phyloP scores from a whole-genome alignment of 768 basidiomycete genomes.

The Hydnomerulius pinastri region DNA sequence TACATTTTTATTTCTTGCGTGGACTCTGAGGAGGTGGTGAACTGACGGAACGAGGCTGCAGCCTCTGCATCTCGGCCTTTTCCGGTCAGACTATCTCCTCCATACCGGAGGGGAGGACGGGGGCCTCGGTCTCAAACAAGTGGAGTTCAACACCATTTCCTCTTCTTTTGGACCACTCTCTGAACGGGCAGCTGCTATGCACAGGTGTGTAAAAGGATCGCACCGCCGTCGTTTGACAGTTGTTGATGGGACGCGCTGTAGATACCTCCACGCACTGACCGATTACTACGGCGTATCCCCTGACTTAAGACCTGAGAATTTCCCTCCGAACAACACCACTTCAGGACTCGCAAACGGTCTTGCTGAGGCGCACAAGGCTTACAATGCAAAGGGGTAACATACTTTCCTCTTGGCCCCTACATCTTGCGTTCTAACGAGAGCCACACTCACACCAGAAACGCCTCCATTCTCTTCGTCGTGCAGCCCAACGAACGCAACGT shows the following conservation, averaged over 20 bases:
- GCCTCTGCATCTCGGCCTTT: conserved; percentile 86
- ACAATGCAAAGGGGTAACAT: conserved; percentile 54
- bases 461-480: conserved; percentile 82
- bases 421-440: not conserved
- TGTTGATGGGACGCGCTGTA: conserved; percentile 26
- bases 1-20: conserved; percentile 20
- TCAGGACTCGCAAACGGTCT: conserved; percentile 73
- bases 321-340: conserved; percentile 75
- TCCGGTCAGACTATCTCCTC: conserved; percentile 92
- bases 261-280: conserved; percentile 68
- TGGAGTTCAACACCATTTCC: conserved; percentile 98
- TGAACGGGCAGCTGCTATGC: conserved; percentile 65
- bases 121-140: conserved; percentile 72
- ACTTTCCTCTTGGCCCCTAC: not conserved
- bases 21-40: not conserved
- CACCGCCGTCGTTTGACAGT: not conserved
- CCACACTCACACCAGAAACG: conserved; percentile 29
- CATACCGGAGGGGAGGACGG: conserved; percentile 49
- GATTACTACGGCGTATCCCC: conserved; percentile 66
- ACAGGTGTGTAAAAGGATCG: conserved; percentile 52
- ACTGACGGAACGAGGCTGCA: conserved; percentile 31
- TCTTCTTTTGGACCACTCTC: conserved; percentile 86
- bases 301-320: conserved; percentile 50
- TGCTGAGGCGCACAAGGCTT: conserved; percentile 77
- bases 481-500: conserved; percentile 89